Percentiles rank a stretch among this genome's conserved stretches.
These are phyloP conservation scores for Canna indica DNA, from an alignment of 176 grass and related monocot genomes.

Conservation along the genomic window DNA sequence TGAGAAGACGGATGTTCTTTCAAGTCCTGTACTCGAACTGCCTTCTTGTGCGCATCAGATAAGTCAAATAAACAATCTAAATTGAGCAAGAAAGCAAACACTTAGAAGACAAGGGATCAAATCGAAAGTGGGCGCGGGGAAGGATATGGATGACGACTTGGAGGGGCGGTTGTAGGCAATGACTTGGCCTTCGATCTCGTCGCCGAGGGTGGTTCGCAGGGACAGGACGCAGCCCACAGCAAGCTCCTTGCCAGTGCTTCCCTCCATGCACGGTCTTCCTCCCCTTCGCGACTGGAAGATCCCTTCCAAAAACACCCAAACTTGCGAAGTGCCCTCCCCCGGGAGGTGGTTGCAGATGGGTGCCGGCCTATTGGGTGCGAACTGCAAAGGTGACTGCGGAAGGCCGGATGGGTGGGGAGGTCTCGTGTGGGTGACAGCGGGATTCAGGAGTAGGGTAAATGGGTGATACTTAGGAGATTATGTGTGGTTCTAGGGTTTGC, in stretches of 20 bases:
- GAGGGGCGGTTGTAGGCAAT: conserved; percentile 71
- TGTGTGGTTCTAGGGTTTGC: no score
- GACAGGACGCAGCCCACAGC: conserved; percentile 73
- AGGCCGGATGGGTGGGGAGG: no score
- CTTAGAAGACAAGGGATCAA: conserved; percentile 17
- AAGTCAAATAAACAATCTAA: conserved; percentile 17
- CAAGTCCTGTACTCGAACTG: conserved; percentile 30
- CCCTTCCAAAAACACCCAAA: neutral
- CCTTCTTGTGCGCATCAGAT: conserved; percentile 65
- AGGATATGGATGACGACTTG: conserved; percentile 99
- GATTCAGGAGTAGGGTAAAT: no score
- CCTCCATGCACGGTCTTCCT: conserved; percentile 18
- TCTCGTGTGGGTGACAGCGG: no score
- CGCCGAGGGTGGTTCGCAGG: conserved; percentile 60
- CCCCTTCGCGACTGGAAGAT: neutral
- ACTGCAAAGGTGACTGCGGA: no score
- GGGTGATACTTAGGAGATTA: no score
- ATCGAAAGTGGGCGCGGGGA: conserved; percentile 1
- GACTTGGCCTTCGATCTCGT: conserved; percentile 89
- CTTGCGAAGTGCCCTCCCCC: no score
- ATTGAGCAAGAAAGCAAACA: conserved; percentile 2
- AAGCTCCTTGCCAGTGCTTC: conserved; percentile 59
- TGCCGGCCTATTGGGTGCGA: no score
- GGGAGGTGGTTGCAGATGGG: no score
- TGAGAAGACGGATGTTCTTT: conserved; percentile 68